A percentile compares a stretch with the other conserved stretches of the same genome.
Conservation (phyloP, 345 rosid species). For the Jatropha curcas region DNA sequence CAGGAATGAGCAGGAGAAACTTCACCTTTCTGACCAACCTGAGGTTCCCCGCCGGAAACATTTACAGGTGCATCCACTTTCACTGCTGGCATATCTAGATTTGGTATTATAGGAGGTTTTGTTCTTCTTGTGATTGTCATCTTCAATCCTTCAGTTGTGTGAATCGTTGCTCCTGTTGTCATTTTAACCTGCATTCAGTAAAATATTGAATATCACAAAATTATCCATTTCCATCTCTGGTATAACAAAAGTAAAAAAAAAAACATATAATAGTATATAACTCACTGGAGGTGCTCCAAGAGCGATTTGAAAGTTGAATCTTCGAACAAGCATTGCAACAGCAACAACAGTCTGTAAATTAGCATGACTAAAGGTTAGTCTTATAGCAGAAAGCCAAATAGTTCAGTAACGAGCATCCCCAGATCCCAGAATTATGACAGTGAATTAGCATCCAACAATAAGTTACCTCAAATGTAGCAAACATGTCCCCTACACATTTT, state of each 20-base stretch:
- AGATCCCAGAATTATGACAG: neutral
- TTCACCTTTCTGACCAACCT: constrained; percentile 41
- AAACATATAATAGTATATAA: neutral
- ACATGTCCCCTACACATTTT: constrained; percentile 96
- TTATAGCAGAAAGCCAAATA: neutral
- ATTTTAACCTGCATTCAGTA: constrained; percentile 60
- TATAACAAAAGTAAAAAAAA: too few species aligned
- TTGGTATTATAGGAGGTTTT: constrained; percentile 49
- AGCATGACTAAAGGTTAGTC: neutral
- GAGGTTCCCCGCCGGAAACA: constrained; percentile 25
- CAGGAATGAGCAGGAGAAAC: constrained; percentile 52
- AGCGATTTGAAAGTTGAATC: constrained; percentile 76
- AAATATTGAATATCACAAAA: neutral
- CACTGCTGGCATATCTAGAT: constrained; percentile 36
- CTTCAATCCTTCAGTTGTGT: constrained; percentile 78
- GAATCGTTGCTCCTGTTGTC: constrained; percentile 98
- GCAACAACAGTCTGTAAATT: constrained; percentile 70
- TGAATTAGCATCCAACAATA: neutral
- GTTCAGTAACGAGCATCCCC: neutral
- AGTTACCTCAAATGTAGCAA: constrained; percentile 85
- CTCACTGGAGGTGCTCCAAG: constrained; percentile 86
- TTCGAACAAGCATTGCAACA: constrained; percentile 81
- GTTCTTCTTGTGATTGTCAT: constrained; percentile 65
- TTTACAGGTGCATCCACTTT: constrained; percentile 29
- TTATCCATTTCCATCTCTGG: neutral